These are phyloP conservation scores for Zelopaecilomyces penicillatus DNA, from an alignment of 2,329 filamentous ascomycete species.

Conservation along the genomic window DNA sequence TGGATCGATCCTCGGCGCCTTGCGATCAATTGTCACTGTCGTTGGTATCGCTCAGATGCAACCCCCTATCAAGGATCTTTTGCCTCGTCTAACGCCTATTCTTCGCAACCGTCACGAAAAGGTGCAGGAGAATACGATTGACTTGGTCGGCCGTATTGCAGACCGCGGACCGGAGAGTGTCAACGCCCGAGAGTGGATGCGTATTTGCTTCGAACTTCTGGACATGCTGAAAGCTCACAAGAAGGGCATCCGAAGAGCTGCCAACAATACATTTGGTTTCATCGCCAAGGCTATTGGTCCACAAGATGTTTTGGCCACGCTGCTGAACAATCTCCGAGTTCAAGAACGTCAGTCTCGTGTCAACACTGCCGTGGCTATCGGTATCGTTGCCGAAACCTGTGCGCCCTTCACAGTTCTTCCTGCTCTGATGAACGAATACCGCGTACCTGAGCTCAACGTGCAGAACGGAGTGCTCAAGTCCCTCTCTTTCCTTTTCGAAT, in stretches of 20 bases:
- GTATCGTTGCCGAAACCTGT: constrained; percentile 96
- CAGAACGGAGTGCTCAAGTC: constrained; percentile 98
- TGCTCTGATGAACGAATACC: constrained; percentile 98
- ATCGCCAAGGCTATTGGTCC: constrained; percentile 98
- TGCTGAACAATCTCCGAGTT: constrained; percentile 93
- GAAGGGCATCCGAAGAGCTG: constrained; percentile 94
- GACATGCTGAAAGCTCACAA: constrained; percentile 99
- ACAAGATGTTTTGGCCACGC: constrained; percentile 89
- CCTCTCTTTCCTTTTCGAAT: constrained; percentile 94
- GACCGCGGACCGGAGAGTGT: constrained; percentile 95
- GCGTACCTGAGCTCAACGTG: constrained; percentile 95
- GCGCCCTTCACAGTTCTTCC: constrained; percentile 98
- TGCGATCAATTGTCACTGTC: constrained; percentile 93
- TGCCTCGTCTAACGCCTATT: constrained; percentile 94
- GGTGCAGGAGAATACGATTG: constrained; percentile 98
- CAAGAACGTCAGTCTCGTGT: constrained; percentile 97
- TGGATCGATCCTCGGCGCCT: constrained; percentile 87
- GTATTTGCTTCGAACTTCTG: constrained; percentile 96
- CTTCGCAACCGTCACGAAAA: constrained; percentile 97
- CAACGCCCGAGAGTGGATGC: constrained; percentile 98
- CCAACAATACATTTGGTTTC: constrained; percentile 99
- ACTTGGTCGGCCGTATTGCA: constrained; percentile 93
- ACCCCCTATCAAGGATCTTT: constrained; percentile 89
- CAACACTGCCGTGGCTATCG: constrained; percentile 96
- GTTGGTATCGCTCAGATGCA: constrained; percentile 98